Evolutionary conservation across 2,329 filamentous ascomycete genomes (phyloP), one percentile per base, ranked within the genome.

Genomic region (Fusarium sp.): DNA sequence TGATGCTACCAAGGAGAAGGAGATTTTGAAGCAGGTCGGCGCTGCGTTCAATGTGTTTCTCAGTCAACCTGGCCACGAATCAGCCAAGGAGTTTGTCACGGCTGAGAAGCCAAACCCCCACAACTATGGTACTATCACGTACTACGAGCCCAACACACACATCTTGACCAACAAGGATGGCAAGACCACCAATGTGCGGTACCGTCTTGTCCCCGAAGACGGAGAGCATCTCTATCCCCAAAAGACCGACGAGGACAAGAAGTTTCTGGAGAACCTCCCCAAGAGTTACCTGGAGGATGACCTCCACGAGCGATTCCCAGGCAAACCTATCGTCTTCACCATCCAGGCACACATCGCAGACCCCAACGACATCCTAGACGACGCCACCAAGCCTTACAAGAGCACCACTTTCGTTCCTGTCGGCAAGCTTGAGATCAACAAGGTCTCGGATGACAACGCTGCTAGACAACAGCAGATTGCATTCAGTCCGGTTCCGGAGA

Each of bases 81-180:
- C 66, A 9, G 70, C 70, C 2, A 40, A 34, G 6, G 24, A 16
- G 1, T 72, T 70, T 24, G 71, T 73, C 0, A 8, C 20, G 1
- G 70, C 62, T 3, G 57, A 66, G n/a, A 73, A 73, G 45, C 71
- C 59, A 2, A 73, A 73, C 6, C 59, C 62, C 4, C 58, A 73
- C 3, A 73, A 64, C 4, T 73, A 73, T n/a, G 66, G 71, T 1
- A 73, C 70, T 0, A 70, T 73, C 34, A 73, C 58, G 6, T 73
- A 73, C 13, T 67, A 70, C n/a, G 54, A 73, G 47, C 62, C 70
- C n/a, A 67, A 73, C 10, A 73, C 71, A 1, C 71, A 73, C 6
- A 20, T 73, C 0, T 3, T 73, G 4, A 73, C 47, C 34, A 73
- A 73, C 35, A 62, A 50, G 8, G 38, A 73, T 3, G 59, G 71